Evolutionary conservation across 1,284 basidiomycete genomes (phyloP), one percentile per base, ranked within the genome.

Genomic region (Malassezia equina): DNA sequence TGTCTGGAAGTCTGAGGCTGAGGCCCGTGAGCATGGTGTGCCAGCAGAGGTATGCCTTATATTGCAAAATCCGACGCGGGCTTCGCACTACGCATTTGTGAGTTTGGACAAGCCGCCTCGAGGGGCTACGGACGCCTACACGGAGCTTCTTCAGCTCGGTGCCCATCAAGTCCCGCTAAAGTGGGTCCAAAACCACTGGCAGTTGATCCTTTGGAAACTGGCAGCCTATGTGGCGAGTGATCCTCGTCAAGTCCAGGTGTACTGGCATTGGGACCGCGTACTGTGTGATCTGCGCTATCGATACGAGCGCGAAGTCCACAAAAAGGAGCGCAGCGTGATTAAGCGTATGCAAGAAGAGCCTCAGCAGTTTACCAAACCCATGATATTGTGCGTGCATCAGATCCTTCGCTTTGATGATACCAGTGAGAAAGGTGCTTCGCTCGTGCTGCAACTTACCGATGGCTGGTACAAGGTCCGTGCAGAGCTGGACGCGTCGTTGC

Each of bases 111-210:
- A 60, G 4, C n/a, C 36, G 1, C 29, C 58, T 13, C 52, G 64
- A 3, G 58, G 56, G 36, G 61, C 64, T 17, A 12, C 47, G 5
- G 28, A 64, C 25, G 66, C 64, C 12, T 52, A 65, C 3, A 51
- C 56, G 9, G 56, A 53, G 55, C 50, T 73, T 6, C 48, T 34
- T 2, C 29, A 47, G 9, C 47, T 52, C 8, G 67, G 67, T 17
- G 66, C 61, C n/a, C 27, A 23, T 2, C 78, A 84, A n/a, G 84
- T 80, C 2, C 84, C 82, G 3, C 78, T 82, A 58, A 71, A 78
- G 27, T 98, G 93, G 93, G 84, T 94, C 1, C 80, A 86, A 33
- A 94, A 95, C 67, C 90, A 95, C 65, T 98, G 89, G 86, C 71
- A 77, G 4, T 76, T 91, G 40, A 83, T 98, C 39, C 78, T 98